These are phyloP conservation scores for Aspergillus fructus DNA, from an alignment of 2,329 filamentous ascomycete genomes.

Conservation along the genomic window DNA sequence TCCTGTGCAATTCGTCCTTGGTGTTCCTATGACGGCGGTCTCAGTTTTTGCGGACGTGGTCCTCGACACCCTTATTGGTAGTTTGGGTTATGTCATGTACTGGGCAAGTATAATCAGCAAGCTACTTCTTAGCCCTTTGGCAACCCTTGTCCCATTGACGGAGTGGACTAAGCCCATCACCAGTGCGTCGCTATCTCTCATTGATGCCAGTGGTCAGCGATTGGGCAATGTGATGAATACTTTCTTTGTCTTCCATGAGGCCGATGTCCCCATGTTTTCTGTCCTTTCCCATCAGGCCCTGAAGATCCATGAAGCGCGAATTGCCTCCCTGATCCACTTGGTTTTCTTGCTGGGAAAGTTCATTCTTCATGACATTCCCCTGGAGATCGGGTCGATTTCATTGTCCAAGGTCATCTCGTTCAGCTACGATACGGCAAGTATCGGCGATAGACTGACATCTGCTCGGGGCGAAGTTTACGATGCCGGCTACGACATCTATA, in stretches of 20 bases:
- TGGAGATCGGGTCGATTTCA: slow-evolving; percentile 31
- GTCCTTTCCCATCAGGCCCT: slow-evolving; percentile 72
- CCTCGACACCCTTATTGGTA: slow-evolving; percentile 71
- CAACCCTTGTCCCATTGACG: slow-evolving; percentile 32
- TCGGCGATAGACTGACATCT: slow-evolving; percentile 17
- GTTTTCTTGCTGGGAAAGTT: slow-evolving; percentile 45
- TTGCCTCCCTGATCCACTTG: slow-evolving; percentile 44
- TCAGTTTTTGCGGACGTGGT: slow-evolving; percentile 75
- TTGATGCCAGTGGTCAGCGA: slow-evolving; percentile 42
- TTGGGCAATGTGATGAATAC: slow-evolving; percentile 38
- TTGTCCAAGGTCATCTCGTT: slow-evolving; percentile 23
- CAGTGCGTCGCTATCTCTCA: slow-evolving; percentile 42
- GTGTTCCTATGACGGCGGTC: slow-evolving; percentile 69
- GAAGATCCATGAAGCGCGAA: slow-evolving; percentile 57
- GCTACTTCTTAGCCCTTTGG: slow-evolving; percentile 34
- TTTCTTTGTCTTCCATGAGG: slow-evolving; percentile 45
- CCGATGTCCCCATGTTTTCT: slow-evolving; percentile 74
- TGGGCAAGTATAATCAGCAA: slow-evolving; percentile 35
- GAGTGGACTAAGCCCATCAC: slow-evolving; percentile 40
- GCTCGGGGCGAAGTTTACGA: slow-evolving; percentile 22
- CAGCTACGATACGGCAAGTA: slow-evolving; percentile 17
- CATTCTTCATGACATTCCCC: slow-evolving; percentile 39
- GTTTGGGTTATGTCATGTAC: slow-evolving; percentile 55
- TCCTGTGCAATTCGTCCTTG: slow-evolving; percentile 65
- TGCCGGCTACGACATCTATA: slow-evolving; percentile 19